Percentiles rank a stretch among this genome's conserved stretches.
These are phyloP conservation scores for Ganoderma leucocontextum DNA, from an alignment of 1,284 basidiomycete genomes.

Conservation along the genomic window DNA sequence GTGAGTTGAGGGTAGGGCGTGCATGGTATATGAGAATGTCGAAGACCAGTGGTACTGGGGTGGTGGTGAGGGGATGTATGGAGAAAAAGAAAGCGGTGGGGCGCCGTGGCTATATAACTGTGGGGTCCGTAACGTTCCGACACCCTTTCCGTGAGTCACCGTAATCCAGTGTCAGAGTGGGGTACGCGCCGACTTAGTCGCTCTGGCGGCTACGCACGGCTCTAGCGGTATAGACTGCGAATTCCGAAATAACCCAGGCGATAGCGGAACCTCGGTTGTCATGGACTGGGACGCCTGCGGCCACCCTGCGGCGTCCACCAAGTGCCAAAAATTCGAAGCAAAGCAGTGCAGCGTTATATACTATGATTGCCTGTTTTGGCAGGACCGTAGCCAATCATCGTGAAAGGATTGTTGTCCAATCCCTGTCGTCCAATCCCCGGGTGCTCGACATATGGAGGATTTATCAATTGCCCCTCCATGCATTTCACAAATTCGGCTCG, in stretches of 20 bases:
- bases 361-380: constrained; percentile 5
- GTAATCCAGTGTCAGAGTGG: constrained; percentile 7
- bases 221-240: neutral
- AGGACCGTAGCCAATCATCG: constrained; percentile 1
- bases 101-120: constrained; percentile 30
- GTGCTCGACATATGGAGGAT: neutral
- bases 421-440: neutral
- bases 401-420: neutral
- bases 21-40: constrained; percentile 17
- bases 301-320: neutral
- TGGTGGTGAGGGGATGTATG: constrained; percentile 1
- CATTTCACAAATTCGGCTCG: neutral
- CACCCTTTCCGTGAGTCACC: constrained; percentile 34
- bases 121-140: constrained; percentile 37
- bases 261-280: neutral
- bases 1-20: constrained; percentile 24
- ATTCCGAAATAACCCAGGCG: neutral
- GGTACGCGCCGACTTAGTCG: neutral
- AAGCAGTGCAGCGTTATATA: constrained; percentile 6
- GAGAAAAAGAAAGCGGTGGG: neutral
- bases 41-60: neutral
- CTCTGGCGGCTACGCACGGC: neutral
- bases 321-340: neutral
- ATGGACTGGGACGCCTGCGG: neutral
- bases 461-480: neutral